These are phyloP conservation scores for Aspergillus fischeri DNA, from an alignment of 2,329 filamentous ascomycete genomes.

Conservation along the genomic window DNA sequence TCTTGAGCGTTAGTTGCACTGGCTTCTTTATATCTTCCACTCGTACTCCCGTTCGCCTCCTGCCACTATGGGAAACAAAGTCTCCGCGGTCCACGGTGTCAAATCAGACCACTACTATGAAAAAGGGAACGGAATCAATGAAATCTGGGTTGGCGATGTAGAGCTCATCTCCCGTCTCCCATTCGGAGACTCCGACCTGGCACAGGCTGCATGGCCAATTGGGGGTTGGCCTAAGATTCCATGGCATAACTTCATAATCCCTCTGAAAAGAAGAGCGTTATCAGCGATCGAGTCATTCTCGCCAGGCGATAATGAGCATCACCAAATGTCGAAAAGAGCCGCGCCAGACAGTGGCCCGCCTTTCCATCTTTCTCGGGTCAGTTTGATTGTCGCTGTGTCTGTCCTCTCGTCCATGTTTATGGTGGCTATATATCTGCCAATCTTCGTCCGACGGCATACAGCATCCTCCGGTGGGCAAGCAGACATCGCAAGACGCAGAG, in stretches of 20 bases:
- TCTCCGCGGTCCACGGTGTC: conserved; percentile 32
- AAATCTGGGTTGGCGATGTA: conserved; percentile 35
- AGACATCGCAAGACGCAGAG: neutral
- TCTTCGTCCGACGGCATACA: neutral
- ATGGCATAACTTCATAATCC: conserved; percentile 39
- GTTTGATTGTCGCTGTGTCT: neutral
- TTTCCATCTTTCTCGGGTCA: neutral
- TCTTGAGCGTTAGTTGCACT: neutral
- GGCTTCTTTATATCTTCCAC: neutral
- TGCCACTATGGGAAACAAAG: conserved; percentile 31
- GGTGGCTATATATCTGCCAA: neutral
- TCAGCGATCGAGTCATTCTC: neutral
- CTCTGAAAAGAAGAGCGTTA: conserved; percentile 19
- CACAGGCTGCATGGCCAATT: conserved; percentile 32
- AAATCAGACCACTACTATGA: conserved; percentile 32
- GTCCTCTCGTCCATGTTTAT: neutral
- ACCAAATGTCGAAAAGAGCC: neutral
- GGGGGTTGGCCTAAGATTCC: conserved; percentile 35
- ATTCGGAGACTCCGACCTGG: conserved; percentile 37
- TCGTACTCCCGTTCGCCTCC: neutral
- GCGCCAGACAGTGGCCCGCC: neutral
- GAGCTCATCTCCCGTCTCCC: conserved; percentile 37
- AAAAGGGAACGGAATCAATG: conserved; percentile 36
- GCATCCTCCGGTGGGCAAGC: neutral
- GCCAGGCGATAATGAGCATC: neutral